Evolutionary conservation across 768 basidiomycete genomes (phyloP).

Genomic region (Tulasnella sp.): DNA sequence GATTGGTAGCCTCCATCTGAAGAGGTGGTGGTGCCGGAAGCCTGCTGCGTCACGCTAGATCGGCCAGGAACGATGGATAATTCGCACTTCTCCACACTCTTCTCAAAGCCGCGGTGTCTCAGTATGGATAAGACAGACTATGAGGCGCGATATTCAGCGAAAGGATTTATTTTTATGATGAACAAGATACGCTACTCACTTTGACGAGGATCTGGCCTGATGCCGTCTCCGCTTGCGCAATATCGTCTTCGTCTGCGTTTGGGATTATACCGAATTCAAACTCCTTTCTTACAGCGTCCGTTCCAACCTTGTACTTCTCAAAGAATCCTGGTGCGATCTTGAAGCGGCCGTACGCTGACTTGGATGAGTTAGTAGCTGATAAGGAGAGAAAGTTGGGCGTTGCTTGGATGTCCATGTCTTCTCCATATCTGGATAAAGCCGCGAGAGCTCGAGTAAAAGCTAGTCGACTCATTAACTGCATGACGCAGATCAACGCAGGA

Average conservation of each 20-base stretch:
- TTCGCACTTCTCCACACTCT: constrained; percentile 66
- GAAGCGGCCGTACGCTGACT: constrained; percentile 74
- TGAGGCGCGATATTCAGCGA: background rate
- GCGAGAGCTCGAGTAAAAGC: constrained; percentile 64
- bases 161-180: background rate
- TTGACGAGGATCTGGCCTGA: constrained; percentile 51
- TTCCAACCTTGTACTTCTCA: constrained; percentile 43
- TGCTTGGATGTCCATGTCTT: constrained; percentile 63
- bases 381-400: constrained; percentile 48
- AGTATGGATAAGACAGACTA: constrained; percentile 63
- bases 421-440: constrained; percentile 73
- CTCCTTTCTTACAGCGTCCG: constrained; percentile 5
- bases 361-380: constrained; percentile 66
- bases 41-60: constrained; percentile 20
- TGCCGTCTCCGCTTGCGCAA: constrained; percentile 11
- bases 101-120: constrained; percentile 63
- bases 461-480: constrained; percentile 24
- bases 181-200: constrained; percentile 30
- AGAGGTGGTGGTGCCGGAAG: constrained; percentile 29
- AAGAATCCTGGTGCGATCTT: constrained; percentile 60
- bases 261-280: background rate
- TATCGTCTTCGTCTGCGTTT: constrained; percentile 13
- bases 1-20: constrained; percentile 56
- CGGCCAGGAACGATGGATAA: constrained; percentile 51
- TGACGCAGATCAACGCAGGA: constrained; percentile 18